A percentile compares a stretch with the other conserved stretches of the same genome.
Conservation (phyloP, 306 rosid genomes). For the Cucumis sativus region Cucumber_9930_V3 NC_026657.2:9130501-9131000, state of each 20-base stretch:
- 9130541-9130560: conserved; percentile 64
- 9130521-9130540: background rate
- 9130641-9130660: background rate
- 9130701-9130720: background rate
- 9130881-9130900: background rate
- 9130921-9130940: background rate
- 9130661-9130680: background rate
- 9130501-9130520: conserved; percentile 5
- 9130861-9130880: background rate
- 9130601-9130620: conserved; percentile 88
- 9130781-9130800: background rate
- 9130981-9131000: conserved; percentile 80
- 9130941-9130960: conserved; percentile 71
- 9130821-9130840: background rate
- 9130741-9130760: background rate
- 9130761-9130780: background rate
- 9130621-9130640: background rate
- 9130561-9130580: conserved; percentile 82
- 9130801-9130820: background rate
- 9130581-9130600: conserved; percentile 72
- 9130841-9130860: background rate
- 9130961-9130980: conserved; percentile 61
- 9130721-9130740: no score
- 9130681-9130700: background rate
- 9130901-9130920: background rate